Base-by-base conservation (phyloP, 176 grass and related monocot genomes). In the Canna indica region DNA sequence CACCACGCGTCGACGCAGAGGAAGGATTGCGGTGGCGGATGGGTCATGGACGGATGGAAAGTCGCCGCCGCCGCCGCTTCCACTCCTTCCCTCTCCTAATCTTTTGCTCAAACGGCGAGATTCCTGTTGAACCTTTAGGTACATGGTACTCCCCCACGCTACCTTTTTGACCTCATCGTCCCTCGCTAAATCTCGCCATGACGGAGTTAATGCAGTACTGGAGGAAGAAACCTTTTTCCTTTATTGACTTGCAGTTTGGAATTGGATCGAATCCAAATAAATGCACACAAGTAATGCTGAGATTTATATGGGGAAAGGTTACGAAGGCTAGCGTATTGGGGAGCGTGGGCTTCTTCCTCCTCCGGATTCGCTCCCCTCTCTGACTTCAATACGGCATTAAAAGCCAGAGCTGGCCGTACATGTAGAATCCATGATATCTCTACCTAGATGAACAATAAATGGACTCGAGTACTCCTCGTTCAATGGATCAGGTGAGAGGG, bases 281-380 rank as follows among this genome's bases (percentile, higher is more conserved):
- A 54, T 54, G n/a, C 8, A 16, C 50, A n/a, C 50, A n/a, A 54
- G 50, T 54, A 54, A 54, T 54, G 50, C 18, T 18, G 22, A 54
- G 50, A 54, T 25, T 54, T 54, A 54, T n/a, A 54, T 54, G 50
- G 50, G 50, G 50, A 54, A 54, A 54, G 50, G 50, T 54, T 54
- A 54, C 50, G 22, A n/a, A 54, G 50, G n/a, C 50, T 54, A 18
- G 50, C 17, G 20, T 54, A 25, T 25, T 6, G 50, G 50, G 50
- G 22, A n/a, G 20, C 50, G 50, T 54, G 50, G 50, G 50, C n/a
- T 54, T 44, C 41, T 5, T 44, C 13, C 50, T 54, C 50, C 50
- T 54, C n/a, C 50, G 22, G 50, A 54, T 54, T 54, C 50, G 50
- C 50, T 54, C 50, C 20, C 17, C 17, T 24, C 50, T 54, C 50